These are phyloP conservation scores for Clonostachys sp. DNA, from an alignment of 2,329 filamentous ascomycete species.

Conservation along the genomic window DNA sequence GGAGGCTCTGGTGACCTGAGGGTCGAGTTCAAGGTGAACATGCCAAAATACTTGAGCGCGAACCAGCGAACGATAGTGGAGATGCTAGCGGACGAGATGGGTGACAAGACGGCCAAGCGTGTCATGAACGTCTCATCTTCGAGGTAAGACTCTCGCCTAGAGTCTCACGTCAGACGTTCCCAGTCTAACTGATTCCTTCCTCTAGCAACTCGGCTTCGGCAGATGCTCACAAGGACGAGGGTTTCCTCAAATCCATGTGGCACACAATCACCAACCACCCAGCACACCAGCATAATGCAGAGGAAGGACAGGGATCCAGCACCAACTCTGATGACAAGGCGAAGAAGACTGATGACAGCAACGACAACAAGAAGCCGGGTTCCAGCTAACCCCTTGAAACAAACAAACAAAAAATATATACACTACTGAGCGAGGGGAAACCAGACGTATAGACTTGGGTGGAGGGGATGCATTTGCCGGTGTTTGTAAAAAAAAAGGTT, in stretches of 20 bases:
- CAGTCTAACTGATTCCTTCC: neutral
- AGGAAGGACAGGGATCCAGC: slow-evolving; percentile 11
- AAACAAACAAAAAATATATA: no score
- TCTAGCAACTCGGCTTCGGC: slow-evolving; percentile 14
- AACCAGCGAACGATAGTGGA: slow-evolving; percentile 93
- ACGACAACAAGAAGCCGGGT: slow-evolving; percentile 20
- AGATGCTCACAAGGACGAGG: slow-evolving; percentile 70
- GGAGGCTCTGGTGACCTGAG: slow-evolving; percentile 74
- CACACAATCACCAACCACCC: slow-evolving; percentile 82
- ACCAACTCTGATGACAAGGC: slow-evolving; percentile 11
- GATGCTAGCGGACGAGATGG: slow-evolving; percentile 95
- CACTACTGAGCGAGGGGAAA: no score
- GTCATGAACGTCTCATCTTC: slow-evolving; percentile 71
- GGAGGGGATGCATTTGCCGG: slow-evolving; percentile 24
- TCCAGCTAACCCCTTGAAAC: slow-evolving; percentile 12
- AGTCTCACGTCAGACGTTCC: neutral
- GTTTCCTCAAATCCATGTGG: slow-evolving; percentile 91
- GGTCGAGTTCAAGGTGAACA: slow-evolving; percentile 90
- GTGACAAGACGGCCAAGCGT: slow-evolving; percentile 84
- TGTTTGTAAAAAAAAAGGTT: slow-evolving; percentile 26
- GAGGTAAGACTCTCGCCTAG: slow-evolving; percentile 16
- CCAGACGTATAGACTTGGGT: slow-evolving; percentile 10
- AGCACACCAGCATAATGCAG: slow-evolving; percentile 38
- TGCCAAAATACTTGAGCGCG: slow-evolving; percentile 89
- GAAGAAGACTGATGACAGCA: slow-evolving; percentile 18